These are phyloP conservation scores for Nyssa sinensis DNA, from an alignment of 148 eudicot species.

Conservation along the genomic window DNA sequence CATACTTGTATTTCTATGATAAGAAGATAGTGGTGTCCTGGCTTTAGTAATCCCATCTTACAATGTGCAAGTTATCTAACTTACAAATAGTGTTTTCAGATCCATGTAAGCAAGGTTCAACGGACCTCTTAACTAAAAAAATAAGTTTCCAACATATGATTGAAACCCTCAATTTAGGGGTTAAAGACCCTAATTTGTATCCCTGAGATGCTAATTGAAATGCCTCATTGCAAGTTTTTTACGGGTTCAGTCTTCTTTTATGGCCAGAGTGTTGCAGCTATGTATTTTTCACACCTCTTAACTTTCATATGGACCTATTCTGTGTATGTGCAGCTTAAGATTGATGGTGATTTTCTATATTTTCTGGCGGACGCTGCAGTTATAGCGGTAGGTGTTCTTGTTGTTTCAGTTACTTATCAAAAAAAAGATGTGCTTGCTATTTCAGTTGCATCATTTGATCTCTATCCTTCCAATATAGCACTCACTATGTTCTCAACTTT, in stretches of 20 bases:
- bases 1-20: background rate
- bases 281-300: background rate
- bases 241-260: no score
- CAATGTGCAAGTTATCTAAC: background rate
- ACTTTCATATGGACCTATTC: background rate
- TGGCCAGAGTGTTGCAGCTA: background rate
- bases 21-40: background rate
- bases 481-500: constrained; percentile 18
- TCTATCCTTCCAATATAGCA: constrained; percentile 9
- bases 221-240: background rate
- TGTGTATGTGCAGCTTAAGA: constrained; percentile 59
- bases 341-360: constrained; percentile 93
- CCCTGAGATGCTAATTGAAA: background rate
- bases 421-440: constrained; percentile 5
- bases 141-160: background rate
- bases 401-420: no score
- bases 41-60: background rate
- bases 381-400: constrained; percentile 78
- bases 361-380: constrained; percentile 97
- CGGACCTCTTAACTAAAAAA: background rate
- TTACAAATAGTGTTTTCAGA: background rate
- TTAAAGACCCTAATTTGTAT: background rate
- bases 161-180: background rate
- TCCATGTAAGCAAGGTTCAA: background rate
- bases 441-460: background rate